Base-by-base conservation (phyloP, 169 alveolate genomes). In the Eimeria sp. region DNA sequence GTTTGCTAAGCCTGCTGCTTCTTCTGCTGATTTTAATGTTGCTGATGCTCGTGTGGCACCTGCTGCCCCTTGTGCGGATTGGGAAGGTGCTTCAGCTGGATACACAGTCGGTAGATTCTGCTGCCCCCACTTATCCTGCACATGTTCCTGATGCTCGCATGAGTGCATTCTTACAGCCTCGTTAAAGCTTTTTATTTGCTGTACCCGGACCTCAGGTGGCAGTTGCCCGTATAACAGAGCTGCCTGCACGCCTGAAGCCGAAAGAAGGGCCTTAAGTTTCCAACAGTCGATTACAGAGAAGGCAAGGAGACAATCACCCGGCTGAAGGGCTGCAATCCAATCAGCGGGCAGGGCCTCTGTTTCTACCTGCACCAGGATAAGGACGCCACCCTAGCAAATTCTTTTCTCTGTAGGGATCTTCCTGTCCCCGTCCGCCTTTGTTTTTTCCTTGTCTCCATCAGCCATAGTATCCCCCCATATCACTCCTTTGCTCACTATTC, bases 271-370 rank as follows among this genome's bases (percentile, higher is more conserved):
- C 91, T 96, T 97, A 18, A 98, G 73, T 54, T 78, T 51, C 97
- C 98, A 95, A n/a, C 97, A 97, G 75, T 95, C 98, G 57, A 67
- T 95, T 58, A 98, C 82, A 16, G 99, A 98, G 95, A 99, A 99
- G 61, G 98, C 98, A 49, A 99, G 97, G 49, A 99, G 95, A 72
- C 99, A 99, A 83, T 99, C 99, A 0, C 99, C 99, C n/a, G 99
- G 97, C 93, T 97, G 90, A 51, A 98, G 88, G 51, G 98, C 97
- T 14, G 91, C 89, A 45, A 97, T 30, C 82, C 88, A 67, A 30
- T 82, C 94, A 94, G 95, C 57, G 92, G 97, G 96, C 97, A 96
- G 49, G 65, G 84, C 88, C 89, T 93, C 88, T 80, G 87, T 40
- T 92, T 90, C 93, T 84, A 95, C 92, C 92, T 84, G 78, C 78